These are phyloP conservation scores for Xylaria acuta DNA, from an alignment of 495 filamentous ascomycete species.

Conservation along the genomic window DNA sequence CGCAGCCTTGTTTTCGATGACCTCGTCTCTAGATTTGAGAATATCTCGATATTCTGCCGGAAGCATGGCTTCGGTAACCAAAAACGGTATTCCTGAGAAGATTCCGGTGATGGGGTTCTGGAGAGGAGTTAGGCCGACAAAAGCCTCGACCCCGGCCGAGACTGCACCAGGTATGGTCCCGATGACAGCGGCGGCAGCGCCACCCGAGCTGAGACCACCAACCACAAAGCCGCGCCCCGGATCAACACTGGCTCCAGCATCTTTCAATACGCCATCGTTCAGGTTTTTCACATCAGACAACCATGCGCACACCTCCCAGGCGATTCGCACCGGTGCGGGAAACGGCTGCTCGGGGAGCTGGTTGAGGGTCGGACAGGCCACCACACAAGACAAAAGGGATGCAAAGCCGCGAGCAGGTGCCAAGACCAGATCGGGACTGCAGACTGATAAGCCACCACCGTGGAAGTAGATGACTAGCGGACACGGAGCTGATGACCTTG, in stretches of 20 bases:
- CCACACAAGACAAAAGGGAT: not conserved
- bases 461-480: constrained; percentile 23
- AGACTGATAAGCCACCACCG: constrained; percentile 9
- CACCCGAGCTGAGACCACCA: constrained; percentile 20
- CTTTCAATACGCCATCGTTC: constrained; percentile 1
- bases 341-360: constrained; percentile 16
- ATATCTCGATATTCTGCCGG: constrained; percentile 11
- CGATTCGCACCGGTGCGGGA: not conserved
- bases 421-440: constrained; percentile 10
- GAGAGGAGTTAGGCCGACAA: not conserved
- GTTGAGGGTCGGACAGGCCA: constrained; percentile 19
- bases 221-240: constrained; percentile 16
- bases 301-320: constrained; percentile 20
- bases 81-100: not conserved
- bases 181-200: constrained; percentile 5
- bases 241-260: not conserved
- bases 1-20: not conserved
- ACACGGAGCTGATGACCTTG: not conserved
- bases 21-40: constrained; percentile 11
- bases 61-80: constrained; percentile 4
- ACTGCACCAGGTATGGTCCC: not conserved
- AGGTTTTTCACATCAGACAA: constrained; percentile 7
- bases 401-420: constrained; percentile 20
- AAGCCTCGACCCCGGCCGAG: constrained; percentile 8
- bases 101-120: constrained; percentile 6